phyloP scores from a whole-genome alignment of 2,329 filamentous ascomycete species.

The Fusarium luffae region DNA sequence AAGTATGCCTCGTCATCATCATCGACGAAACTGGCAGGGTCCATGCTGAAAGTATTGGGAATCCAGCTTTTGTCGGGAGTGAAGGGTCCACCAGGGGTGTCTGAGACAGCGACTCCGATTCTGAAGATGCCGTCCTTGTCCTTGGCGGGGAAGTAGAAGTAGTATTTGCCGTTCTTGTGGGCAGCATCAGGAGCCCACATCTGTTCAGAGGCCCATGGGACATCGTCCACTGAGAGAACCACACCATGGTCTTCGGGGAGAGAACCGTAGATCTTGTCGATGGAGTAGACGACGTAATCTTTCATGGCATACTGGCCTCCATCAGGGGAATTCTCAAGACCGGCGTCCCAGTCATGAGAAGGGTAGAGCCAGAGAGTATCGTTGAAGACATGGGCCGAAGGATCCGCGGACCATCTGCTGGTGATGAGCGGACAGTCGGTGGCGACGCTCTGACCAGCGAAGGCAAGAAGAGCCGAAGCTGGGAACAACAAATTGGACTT shows the following conservation, averaged over 20 bases:
- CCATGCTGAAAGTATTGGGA: conserved; percentile 19
- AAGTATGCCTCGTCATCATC: background rate
- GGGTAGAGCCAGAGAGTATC: conserved; percentile 10
- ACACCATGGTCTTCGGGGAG: conserved; percentile 3
- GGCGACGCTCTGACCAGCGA: background rate
- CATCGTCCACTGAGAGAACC: conserved; percentile 6
- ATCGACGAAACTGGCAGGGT: conserved; percentile 12
- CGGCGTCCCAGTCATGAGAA: conserved; percentile 13
- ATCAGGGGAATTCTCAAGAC: background rate
- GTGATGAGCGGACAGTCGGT: conserved; percentile 15
- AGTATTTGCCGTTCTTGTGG: conserved; percentile 26
- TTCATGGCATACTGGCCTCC: conserved; percentile 15
- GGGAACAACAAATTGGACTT: conserved; percentile 1
- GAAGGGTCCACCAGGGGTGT: conserved; percentile 11
- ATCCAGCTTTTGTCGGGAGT: conserved; percentile 24
- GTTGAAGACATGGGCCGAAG: conserved; percentile 23
- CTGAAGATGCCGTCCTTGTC: conserved; percentile 21
- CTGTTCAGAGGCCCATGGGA: conserved; percentile 14
- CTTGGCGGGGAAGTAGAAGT: conserved; percentile 27
- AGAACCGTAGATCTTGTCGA: conserved; percentile 19
- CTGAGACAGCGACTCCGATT: conserved; percentile 21
- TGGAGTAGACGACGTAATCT: conserved; percentile 21
- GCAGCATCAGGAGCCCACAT: conserved; percentile 27
- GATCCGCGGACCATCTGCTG: conserved; percentile 15
- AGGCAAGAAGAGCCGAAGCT: background rate